Conservation (phyloP, 495 filamentous ascomycete species). For the Oidiodendron maius region DNA sequence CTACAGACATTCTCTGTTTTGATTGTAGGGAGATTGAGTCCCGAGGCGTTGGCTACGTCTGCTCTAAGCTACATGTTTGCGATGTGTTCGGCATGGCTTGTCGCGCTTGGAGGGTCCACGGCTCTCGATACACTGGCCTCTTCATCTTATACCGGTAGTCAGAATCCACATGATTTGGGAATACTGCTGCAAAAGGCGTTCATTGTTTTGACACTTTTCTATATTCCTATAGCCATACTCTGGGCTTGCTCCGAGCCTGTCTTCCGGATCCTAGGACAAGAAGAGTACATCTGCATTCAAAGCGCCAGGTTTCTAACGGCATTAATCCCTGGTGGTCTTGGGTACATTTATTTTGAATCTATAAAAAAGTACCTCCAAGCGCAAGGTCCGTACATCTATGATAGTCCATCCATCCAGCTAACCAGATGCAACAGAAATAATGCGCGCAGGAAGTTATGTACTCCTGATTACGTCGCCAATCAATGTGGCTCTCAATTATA, state of each 20-base stretch:
- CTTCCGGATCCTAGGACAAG: constrained; percentile 73
- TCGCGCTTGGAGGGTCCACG: constrained; percentile 87
- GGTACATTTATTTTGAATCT: constrained; percentile 86
- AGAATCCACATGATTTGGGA: constrained; percentile 76
- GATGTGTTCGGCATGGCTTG: constrained; percentile 84
- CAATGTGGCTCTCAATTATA: constrained; percentile 70
- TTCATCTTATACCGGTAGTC: constrained; percentile 78
- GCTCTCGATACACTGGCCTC: constrained; percentile 86
- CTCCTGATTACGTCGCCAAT: constrained; percentile 77
- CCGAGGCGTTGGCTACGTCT: constrained; percentile 74
- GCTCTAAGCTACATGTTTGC: constrained; percentile 96
- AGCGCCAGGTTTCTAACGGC: constrained; percentile 70
- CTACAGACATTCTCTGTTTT: constrained; percentile 82
- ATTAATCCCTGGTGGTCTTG: constrained; percentile 79
- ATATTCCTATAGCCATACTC: constrained; percentile 66
- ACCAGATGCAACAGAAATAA: constrained; percentile 54
- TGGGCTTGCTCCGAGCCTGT: constrained; percentile 76
- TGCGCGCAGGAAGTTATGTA: constrained; percentile 83
- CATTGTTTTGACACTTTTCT: constrained; percentile 67
- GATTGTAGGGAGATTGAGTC: constrained; percentile 74
- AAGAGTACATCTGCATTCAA: constrained; percentile 68
- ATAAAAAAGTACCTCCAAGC: constrained; percentile 93
- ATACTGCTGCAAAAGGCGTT: constrained; percentile 77
- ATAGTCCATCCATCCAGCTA: not conserved
- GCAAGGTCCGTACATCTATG: constrained; percentile 56